Base-by-base conservation (phyloP, 805 yeast genomes). In the Nakazawaea ishiwadae region DNA sequence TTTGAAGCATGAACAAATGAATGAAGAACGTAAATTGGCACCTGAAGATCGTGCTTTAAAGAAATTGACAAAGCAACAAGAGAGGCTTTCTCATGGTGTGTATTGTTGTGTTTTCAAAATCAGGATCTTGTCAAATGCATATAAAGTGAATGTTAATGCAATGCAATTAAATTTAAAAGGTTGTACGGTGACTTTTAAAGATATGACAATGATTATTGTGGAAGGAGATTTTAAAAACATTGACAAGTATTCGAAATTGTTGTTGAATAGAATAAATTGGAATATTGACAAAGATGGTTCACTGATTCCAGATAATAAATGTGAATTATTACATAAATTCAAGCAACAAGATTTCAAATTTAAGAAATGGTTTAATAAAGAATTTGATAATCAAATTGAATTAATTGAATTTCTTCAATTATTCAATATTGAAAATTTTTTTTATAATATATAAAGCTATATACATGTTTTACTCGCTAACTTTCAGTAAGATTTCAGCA, bases 401-500 rank as follows among this genome's bases (percentile, higher is more conserved):
- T 73, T 84, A 0, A 49, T 71, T 20, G 63, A 64, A 12, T 62
- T 76, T 18, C 56, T 87, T 33, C 51, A 56, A 1, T 64, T 75
- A 48, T 79, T 77, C 50, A 71, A 71, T 1, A 65, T 77, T 4
- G 85, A 74, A 12, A 74, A 73, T 48, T 81, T 78, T 54, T 81
- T 84, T 83, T n/a, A 26, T 26, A 11, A 27, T n/a, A 17, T n/a
- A 28, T 14, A 17, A 7, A 38, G 18, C 20, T n/a, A n/a, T n/a
- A n/a, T n/a, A n/a, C n/a, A n/a, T n/a, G n/a, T n/a, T n/a, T n/a
- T n/a, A 73, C 52, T 81, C 80, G 58, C 81, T 81, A 58, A 93
- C 79, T 74, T 88, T 91, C 58, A 98, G 99, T 58, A 93, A 77
- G 63, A 91, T 86, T 69, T 91, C 99, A 57, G 85, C 71, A 68